A percentile compares a stretch with the other conserved stretches of the same genome.
These are phyloP conservation scores for Prunus mira DNA, from an alignment of 306 rosid genomes.

Conservation along the genomic window DNA sequence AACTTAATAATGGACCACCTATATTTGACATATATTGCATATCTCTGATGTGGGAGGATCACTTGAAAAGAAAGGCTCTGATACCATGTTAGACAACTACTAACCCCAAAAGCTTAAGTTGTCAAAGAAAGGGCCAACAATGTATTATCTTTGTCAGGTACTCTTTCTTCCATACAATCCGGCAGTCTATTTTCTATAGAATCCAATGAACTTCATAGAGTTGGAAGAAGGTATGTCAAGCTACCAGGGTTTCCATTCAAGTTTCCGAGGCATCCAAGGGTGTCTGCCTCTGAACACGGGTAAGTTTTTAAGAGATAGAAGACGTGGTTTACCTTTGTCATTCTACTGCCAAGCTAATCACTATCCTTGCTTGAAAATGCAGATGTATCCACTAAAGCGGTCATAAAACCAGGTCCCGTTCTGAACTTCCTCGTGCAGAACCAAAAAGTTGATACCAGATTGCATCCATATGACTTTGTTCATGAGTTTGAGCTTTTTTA, in stretches of 20 bases:
- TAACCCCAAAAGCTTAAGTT: no score
- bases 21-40: no score
- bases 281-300: constrained; percentile 48
- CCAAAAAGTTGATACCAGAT: constrained; percentile 21
- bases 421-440: constrained; percentile 34
- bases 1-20: no score
- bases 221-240: constrained; percentile 38
- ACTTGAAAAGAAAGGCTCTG: no score
- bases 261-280: constrained; percentile 37
- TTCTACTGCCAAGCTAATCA: neutral
- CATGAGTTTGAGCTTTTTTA: neutral
- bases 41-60: no score
- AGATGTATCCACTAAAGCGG: constrained; percentile 48
- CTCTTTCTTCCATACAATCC: neutral
- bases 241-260: constrained; percentile 49
- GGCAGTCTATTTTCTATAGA: constrained; percentile 43
- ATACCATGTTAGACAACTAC: no score
- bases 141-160: no score
- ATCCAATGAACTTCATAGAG: constrained; percentile 21
- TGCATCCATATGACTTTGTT: neutral
- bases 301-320: constrained; percentile 5
- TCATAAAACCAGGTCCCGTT: constrained; percentile 45
- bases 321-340: neutral
- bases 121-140: no score
- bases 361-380: neutral